Base-by-base conservation (phyloP, 148 eudicot genomes). In the Cornus kousa region DNA sequence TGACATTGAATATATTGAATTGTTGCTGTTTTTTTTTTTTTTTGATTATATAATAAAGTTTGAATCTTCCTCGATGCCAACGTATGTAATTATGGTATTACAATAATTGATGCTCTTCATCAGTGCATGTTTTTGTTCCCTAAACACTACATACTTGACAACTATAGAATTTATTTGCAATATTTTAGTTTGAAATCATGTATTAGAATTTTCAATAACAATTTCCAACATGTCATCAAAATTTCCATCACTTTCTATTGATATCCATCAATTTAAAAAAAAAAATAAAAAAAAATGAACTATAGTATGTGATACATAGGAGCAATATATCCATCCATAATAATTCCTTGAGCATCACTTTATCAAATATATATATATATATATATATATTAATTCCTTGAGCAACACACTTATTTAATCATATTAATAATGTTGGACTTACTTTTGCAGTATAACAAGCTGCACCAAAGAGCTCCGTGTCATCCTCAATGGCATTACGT, bases 391-490 rank as follows among this genome's bases (percentile, higher is more conserved):
- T 57, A 13, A 57, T 57, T 3, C 20, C 62, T 57, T 13, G 62
- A 57, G 62, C 20, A 13, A 57, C 5, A 3, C 48, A 43, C 8
- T 43, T 43, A 43, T 43, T 4, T 43, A 43, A 43, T 10, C 48
- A 43, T 43, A 43, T 43, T 16, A 24, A 19, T 17, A 28, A 16
- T 40, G 14, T 2, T n/a, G 71, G 80, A 72, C 85, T 85, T 87
- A 96, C 99, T 85, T 78, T 96, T 77, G 99, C 99, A 70, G 99
- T 95, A 87, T 96, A 96, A 84, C 95, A 86, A 80, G 99, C 86
- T 20, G 97, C 94, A 77, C 89, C 85, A 83, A 84, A 96, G 75
- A 96, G 87, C 85, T 96, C 94, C 4, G 60, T 32, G 17, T 89
- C 88, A 74, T 93, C 97, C 10, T 78, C 76, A 68, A 93, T 86